Evolutionary conservation across 371 early-diverging fungal species (phyloP).

Genomic region (Haplosporangium sp.): DNA sequence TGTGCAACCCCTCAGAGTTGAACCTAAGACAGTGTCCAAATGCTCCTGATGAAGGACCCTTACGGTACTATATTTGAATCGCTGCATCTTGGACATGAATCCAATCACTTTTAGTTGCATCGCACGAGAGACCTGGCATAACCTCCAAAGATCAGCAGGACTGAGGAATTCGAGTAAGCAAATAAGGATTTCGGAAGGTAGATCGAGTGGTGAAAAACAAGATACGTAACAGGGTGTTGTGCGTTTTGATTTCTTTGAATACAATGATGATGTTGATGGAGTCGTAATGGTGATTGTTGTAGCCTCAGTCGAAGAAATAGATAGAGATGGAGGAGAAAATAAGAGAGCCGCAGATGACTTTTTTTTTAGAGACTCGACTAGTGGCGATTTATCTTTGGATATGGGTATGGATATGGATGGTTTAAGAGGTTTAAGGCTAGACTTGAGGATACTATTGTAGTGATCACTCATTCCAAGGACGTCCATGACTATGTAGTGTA

Average conservation of each 20-base stretch:
- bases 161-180: conserved; percentile 32
- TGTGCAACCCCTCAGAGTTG: not conserved
- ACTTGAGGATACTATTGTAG: conserved; percentile 3
- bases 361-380: conserved; percentile 16
- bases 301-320: conserved; percentile 7
- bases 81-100: conserved; percentile 35
- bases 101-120: conserved; percentile 27
- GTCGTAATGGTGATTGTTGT: not conserved
- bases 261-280: not conserved
- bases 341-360: conserved; percentile 17
- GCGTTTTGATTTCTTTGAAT: not conserved
- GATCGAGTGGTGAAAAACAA: conserved; percentile 46
- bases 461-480: conserved; percentile 18
- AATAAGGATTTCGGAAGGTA: conserved; percentile 40
- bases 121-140: conserved; percentile 32
- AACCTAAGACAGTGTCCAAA: conserved; percentile 3
- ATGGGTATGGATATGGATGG: not conserved
- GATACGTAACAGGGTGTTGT: conserved; percentile 17
- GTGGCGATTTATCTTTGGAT: conserved; percentile 1
- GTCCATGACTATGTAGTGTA: conserved; percentile 6
- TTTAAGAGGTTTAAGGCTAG: not conserved
- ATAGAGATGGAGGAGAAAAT: conserved; percentile 16
- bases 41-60: conserved; percentile 47
- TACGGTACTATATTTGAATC: conserved; percentile 28
- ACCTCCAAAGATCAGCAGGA: conserved; percentile 43